Conservation (phyloP, 495 filamentous ascomycete genomes). For the Eremomyces bilateralis region DNA sequence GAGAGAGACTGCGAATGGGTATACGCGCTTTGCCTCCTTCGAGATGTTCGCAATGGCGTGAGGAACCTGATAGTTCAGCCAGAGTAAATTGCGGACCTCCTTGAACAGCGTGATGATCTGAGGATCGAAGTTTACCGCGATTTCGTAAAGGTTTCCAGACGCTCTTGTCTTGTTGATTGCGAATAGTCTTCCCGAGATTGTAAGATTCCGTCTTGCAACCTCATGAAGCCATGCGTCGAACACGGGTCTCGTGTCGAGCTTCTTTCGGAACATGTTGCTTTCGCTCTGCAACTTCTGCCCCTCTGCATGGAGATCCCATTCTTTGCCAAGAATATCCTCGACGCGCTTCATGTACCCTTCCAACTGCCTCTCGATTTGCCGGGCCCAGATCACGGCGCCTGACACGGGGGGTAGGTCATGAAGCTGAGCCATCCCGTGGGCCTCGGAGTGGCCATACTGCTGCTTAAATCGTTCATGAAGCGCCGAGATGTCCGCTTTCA, state of each 20-base stretch:
- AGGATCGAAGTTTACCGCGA: slow-evolving; percentile 87
- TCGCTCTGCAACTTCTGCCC: slow-evolving; percentile 83
- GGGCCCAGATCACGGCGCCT: slow-evolving; percentile 89
- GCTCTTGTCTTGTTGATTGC: slow-evolving; percentile 70
- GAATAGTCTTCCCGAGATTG: slow-evolving; percentile 80
- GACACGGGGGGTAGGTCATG: slow-evolving; percentile 88
- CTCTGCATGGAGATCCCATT: slow-evolving; percentile 85
- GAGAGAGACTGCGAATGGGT: slow-evolving; percentile 88
- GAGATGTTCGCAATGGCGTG: slow-evolving; percentile 86
- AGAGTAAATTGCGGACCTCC: slow-evolving; percentile 88
- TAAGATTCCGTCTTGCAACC: slow-evolving; percentile 63
- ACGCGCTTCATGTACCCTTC: slow-evolving; percentile 95
- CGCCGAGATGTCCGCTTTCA: slow-evolving; percentile 79
- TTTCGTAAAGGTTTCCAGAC: slow-evolving; percentile 63
- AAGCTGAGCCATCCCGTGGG: slow-evolving; percentile 90
- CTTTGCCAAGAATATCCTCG: slow-evolving; percentile 77
- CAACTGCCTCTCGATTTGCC: slow-evolving; percentile 88
- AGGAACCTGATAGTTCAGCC: slow-evolving; percentile 80
- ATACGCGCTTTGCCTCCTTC: slow-evolving; percentile 91
- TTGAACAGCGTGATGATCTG: slow-evolving; percentile 97
- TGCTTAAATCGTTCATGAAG: slow-evolving; percentile 96
- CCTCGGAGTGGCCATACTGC: slow-evolving; percentile 94
- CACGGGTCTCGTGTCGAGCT: slow-evolving; percentile 77
- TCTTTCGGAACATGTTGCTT: slow-evolving; percentile 79
- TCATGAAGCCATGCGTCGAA: slow-evolving; percentile 91